Conservation (phyloP, 768 basidiomycete genomes). For the Tephrocybe sp. region DNA sequence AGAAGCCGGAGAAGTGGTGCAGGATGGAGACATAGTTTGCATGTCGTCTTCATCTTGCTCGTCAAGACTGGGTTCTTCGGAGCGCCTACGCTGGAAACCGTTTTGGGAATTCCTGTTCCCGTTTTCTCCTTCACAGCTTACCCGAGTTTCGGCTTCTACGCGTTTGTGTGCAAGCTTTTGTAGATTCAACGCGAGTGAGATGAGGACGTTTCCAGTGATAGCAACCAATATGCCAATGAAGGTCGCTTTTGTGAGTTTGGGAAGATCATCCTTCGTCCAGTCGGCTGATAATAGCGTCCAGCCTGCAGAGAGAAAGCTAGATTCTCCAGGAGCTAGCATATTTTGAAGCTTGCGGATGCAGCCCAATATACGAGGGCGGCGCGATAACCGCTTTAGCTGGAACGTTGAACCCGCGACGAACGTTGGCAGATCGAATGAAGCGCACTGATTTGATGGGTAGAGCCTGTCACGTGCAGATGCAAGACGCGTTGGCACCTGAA, state of each 20-base stretch:
- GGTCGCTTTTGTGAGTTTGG: slow-evolving; percentile 54
- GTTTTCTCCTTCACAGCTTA: slow-evolving; percentile 6
- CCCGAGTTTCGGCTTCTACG: slow-evolving; percentile 42
- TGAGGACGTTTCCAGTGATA: slow-evolving; percentile 82
- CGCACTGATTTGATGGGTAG: neutral
- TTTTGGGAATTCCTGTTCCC: neutral
- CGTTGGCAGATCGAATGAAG: slow-evolving; percentile 1
- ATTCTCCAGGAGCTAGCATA: slow-evolving; percentile 8
- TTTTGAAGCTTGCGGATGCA: neutral
- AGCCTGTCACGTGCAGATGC: slow-evolving; percentile 15
- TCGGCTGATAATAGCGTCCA: slow-evolving; percentile 1
- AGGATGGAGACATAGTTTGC: neutral
- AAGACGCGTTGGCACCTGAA: slow-evolving; percentile 5
- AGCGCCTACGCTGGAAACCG: slow-evolving; percentile 1
- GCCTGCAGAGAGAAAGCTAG: slow-evolving; percentile 2
- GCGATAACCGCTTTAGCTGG: neutral
- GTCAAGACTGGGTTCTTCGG: slow-evolving; percentile 20
- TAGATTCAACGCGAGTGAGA: slow-evolving; percentile 87
- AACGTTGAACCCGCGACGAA: slow-evolving; percentile 2
- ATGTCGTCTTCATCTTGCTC: slow-evolving; percentile 26
- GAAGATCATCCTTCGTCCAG: slow-evolving; percentile 40
- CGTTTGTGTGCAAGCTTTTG: slow-evolving; percentile 91
- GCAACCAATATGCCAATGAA: slow-evolving; percentile 82
- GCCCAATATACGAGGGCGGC: neutral
- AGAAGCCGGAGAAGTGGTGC: neutral